A percentile compares a stretch with the other conserved stretches of the same genome.
These are phyloP conservation scores for Hyphopichia fennica DNA, from an alignment of 1,139 yeast species.

Conservation along the genomic window DNA sequence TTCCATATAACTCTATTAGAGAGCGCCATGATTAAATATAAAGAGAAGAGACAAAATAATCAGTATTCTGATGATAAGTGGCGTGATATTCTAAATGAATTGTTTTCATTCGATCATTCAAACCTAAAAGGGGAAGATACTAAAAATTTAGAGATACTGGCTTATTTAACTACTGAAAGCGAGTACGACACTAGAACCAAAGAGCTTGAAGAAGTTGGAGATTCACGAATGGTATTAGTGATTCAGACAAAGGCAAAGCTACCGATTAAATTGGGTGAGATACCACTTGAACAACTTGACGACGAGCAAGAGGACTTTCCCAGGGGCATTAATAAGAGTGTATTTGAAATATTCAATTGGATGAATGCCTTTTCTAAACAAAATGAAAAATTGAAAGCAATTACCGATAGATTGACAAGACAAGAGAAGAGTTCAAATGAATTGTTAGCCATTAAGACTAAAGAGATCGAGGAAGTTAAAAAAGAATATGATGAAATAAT, in stretches of 20 bases:
- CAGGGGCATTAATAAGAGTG: conserved; percentile 3
- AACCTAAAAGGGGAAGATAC: no score
- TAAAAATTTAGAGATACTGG: conserved; percentile 4
- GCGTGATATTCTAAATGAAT: conserved; percentile 4
- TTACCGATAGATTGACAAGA: conserved; percentile 5
- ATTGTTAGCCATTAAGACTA: conserved; percentile 14
- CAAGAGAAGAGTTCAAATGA: conserved; percentile 13
- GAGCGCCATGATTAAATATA: background rate
- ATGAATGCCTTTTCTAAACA: conserved; percentile 19
- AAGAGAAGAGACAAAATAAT: conserved; percentile 4
- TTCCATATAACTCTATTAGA: conserved; percentile 11
- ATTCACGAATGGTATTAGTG: conserved; percentile 13
- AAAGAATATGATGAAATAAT: conserved; percentile 27
- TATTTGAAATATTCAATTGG: conserved; percentile 29
- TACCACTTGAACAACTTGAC: conserved; percentile 18
- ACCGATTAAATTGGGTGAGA: conserved; percentile 25
- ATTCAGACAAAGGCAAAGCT: conserved; percentile 23
- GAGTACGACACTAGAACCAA: conserved; percentile 15
- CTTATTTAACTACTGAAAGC: conserved; percentile 7
- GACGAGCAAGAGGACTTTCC: conserved; percentile 1
- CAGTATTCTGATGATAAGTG: conserved; percentile 6
- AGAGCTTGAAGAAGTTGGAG: conserved; percentile 12
- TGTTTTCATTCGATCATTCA: conserved; percentile 6
- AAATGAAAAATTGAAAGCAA: conserved; percentile 11
- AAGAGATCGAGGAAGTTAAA: conserved; percentile 4